Base-by-base conservation (phyloP, 257 asterid species). In the Schizonepeta tenuifolia region DNA sequence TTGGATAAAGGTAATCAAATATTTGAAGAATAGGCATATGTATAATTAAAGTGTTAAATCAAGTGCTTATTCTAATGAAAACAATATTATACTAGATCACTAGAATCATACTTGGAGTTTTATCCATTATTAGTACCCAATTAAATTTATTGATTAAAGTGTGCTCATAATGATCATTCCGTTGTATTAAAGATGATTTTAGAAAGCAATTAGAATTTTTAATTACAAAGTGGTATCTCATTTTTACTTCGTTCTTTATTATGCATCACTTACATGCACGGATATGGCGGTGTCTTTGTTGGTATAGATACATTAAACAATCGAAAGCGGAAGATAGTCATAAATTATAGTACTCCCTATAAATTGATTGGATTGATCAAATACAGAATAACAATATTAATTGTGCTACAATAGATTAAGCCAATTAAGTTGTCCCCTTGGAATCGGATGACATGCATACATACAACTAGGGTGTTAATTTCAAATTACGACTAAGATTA, bases 11-110 rank as follows among this genome's bases (percentile, higher is more conserved):
- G 59, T 60, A 54, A 54, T 66, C 47, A 76, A 75, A 67, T 63
- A 70, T 36, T 43, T 22, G 64, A 26, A 43, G 75, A 74, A 74
- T 70, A 69, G 67, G 71, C 79, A 79, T 58, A 57, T 35, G 47
- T 74, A 49, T 76, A 15, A 65, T 26, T 73, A 77, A 80, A 80
- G 74, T 66, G 55, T 53, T 55, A 22, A n/a, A 76, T 54, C 24
- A 38, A 41, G 55, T 31, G 74, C 56, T 77, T 77, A 70, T 21
- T 74, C 36, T 59, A 41, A 46, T 60, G 31, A 58, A 47, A 73
- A 54, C 73, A 55, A 74, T 62, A 70, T 69, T 80, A 56, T 69
- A 69, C 74, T 66, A 71, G 78, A 75, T 62, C 69, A 24, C 73
- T 49, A 43, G 75, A 78, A 71, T 75, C 63, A 7, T 59, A 60